Base-by-base conservation (phyloP, 1,284 basidiomycete genomes). In the Mycena sp. region DNA sequence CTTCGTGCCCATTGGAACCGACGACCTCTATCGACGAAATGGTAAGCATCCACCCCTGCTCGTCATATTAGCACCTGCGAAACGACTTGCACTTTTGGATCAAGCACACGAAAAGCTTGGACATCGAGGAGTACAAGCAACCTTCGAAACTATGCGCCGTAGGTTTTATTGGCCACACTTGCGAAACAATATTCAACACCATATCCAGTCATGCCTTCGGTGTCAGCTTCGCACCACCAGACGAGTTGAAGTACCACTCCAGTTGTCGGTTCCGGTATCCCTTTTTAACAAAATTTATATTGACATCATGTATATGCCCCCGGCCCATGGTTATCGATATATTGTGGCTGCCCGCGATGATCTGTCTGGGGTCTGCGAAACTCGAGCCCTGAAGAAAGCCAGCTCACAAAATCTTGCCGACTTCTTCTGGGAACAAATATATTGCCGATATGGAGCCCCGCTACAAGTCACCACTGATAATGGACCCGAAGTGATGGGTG, bases 381-480 rank as follows among this genome's bases (percentile, higher is more conserved):
- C 69, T 23, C 28, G 64, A 4, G 70, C 73, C 26, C 26, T 80
- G 0, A 49, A 53, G 3, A 44, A 29, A 0, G 7, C 14, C 16
- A 53, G 26, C 2, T 37, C 51, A 2, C 14, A 30, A 6, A 19
- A 19, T 6, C n/a, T 53, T 19, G 25, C 49, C 10, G 72, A 52
- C 56, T 78, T 16, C 75, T 72, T 52, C 68, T 75, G 58, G 69
- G 76, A 16, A 6, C 19, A 30, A 12, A 71, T 80, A 17, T 69
- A 76, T 19, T 79, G 76, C 52, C 44, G 72, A 26, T 79, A 77
- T 72, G 78, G 78, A 10, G 51, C 58, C 1, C 26, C 76, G 0
- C 17, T 38, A 17, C 61, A 71, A 37, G 76, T 80, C 7, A 71
- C 76, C 0, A 79, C 76, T 0, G 77, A 80, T 54, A 79, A 78